phyloP scores from a whole-genome alignment of 139 green algal genomes.

The Parachlorella kessleri region DNA sequence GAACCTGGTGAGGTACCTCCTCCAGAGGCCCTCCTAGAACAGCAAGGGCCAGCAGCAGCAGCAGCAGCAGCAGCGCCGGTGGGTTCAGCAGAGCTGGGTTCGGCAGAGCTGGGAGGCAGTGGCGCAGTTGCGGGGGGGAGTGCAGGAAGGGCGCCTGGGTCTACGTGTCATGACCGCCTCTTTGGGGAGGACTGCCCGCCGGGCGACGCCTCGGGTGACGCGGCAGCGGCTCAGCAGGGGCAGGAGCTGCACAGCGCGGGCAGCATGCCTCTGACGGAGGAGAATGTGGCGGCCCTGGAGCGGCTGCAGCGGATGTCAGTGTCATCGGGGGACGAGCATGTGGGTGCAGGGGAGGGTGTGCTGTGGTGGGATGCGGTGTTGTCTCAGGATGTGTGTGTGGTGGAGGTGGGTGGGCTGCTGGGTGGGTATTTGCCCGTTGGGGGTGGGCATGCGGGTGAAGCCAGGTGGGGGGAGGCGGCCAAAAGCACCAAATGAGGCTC shows the following conservation, averaged over 20 bases:
- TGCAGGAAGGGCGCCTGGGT: too few species aligned
- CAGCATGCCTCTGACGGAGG: constrained; percentile 20
- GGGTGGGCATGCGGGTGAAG: too few species aligned
- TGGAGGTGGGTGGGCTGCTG: not conserved
- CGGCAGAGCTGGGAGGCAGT: too few species aligned
- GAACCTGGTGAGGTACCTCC: too few species aligned
- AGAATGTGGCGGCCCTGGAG: constrained; percentile 10
- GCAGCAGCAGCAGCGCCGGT: not conserved
- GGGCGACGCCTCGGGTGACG: not conserved
- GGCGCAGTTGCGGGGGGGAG: too few species aligned
- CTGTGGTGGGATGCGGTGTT: not conserved
- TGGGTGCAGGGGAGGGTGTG: not conserved
- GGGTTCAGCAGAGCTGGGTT: too few species aligned
- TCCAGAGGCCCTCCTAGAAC: too few species aligned
- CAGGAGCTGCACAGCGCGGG: not conserved
- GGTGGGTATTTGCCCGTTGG: not conserved
- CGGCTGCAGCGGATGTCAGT: not conserved
- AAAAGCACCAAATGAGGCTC: too few species aligned
- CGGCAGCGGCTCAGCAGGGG: not conserved
- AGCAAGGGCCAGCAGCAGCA: not conserved
- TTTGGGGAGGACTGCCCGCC: too few species aligned
- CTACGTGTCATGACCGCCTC: too few species aligned
- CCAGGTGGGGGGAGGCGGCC: too few species aligned
- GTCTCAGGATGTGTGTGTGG: too few species aligned
- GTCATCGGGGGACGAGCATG: not conserved